Base-by-base conservation (phyloP, 2,329 filamentous ascomycete species). In the Aspergillus pseudoviridinutans region DNA sequence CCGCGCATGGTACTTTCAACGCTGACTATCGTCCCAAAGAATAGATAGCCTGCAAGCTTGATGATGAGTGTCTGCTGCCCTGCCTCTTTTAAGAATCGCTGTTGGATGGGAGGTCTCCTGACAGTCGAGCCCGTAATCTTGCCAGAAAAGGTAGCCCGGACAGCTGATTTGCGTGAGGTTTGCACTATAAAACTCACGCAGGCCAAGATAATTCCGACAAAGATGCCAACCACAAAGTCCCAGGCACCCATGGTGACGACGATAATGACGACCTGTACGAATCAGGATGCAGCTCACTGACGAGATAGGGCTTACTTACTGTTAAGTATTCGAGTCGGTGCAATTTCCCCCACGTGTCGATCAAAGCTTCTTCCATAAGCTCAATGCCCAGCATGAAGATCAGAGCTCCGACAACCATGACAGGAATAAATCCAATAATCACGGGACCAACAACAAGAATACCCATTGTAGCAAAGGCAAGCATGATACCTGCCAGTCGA, bases 341-440 rank as follows among this genome's bases (percentile, higher is more conserved):
- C 41, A 97, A 80, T 74, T 94, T 96, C 61, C 92, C 92, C 71
- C 91, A 90, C 0, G 94, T 95, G 57, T 90, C 85, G 79, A 92
- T 91, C 4, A 99, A 78, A 2, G 94, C 94, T 73, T 99, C 94
- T 57, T 90, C 79, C 58, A 97, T 82, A 32, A 99, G 81, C 69
- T 97, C 93, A 67, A 99, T 94, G 1, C 94, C 94, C 14, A 99
- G 85, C 60, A 96, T 85, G 71, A 96, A 99, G 63, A 99, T 99
- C 54, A 99, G 80, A 8, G 91, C 92, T 12, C 92, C 94, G 3
- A 99, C 94, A 74, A 99, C 92, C 87, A 96, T 96, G 60, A 97
- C 88, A 0, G 94, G 94, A 55, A 99, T 97, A 68, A 87, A 97
- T 1, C 93, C 93, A 66, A 99, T 94, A 59, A 96, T 85, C 6